phyloP scores from a whole-genome alignment of 306 rosid species.

The Casuarina equisetifolia region DNA sequence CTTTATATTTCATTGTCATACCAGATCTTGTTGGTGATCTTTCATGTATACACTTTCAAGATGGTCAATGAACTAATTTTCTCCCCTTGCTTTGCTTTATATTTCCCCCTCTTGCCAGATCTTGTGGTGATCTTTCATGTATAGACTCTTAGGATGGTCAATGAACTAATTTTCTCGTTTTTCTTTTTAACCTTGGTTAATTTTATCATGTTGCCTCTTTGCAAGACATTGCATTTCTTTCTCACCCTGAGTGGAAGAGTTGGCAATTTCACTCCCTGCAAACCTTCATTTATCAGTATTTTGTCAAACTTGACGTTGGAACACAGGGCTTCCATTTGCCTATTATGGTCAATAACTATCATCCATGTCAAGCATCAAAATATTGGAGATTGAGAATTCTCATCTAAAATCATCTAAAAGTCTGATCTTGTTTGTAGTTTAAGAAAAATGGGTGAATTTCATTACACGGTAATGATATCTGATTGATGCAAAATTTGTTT shows the following conservation, averaged over 20 bases:
- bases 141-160: neutral
- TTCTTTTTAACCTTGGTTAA: conserved; percentile 5
- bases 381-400: neutral
- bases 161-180: neutral
- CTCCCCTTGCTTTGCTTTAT: neutral
- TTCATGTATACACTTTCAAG: neutral
- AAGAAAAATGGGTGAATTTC: neutral
- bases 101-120: neutral
- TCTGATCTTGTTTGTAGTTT: too few relatives aligned
- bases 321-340: neutral
- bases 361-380: too few relatives aligned
- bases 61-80: neutral
- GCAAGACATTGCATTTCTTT: neutral
- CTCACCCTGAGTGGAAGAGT: too few relatives aligned
- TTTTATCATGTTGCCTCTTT: neutral
- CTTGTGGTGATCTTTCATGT: neutral
- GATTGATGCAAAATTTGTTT: neutral
- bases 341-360: too few relatives aligned
- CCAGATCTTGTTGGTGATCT: neutral
- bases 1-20: neutral
- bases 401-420: neutral
- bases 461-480: neutral
- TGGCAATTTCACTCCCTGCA: neutral
- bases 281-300: neutral
- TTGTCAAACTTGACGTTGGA: neutral